Base-by-base conservation (phyloP, 2,329 filamentous ascomycete genomes). In the Fusarium luffae region DNA sequence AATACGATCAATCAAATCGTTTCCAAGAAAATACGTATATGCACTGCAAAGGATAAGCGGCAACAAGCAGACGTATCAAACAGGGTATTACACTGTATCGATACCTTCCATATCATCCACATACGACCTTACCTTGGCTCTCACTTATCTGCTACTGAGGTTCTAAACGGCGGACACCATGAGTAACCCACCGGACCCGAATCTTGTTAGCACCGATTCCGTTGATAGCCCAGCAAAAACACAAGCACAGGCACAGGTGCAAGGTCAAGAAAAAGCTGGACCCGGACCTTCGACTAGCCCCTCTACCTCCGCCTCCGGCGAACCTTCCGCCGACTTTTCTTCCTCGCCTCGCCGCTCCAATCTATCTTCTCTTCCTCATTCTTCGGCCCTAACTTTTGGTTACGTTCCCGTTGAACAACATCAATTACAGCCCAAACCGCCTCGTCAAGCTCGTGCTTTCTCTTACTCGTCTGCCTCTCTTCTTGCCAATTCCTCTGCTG, bases 401-500 rank as follows among this genome's bases (percentile, higher is more conserved):
- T 69, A 72, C 58, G 55, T 61, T 28, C 50, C 63, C 25, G 44
- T 50, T 18, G 48, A 51, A 44, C 64, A 62, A 12, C 46, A 56
- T 46, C 61, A 68, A 57, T 68, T 50, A 12, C 66, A 63, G 23
- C 19, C 55, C 54, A 59, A 65, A 27, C 52, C 55, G 16, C 47
- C 63, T 21, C 64, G 73, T 12, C 69, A 72, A 21, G 63, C 64
- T 51, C 71, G 75, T 52, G 49, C 65, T 40, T 44, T 70, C 30
- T 77, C 70, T 23, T 62, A 72, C 27, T 79, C 71, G n/a, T 60
- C 73, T 19, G 77, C 76, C 16, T 77, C 76, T 61, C 73, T 72
- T 30, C 84, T 81, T 68, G 81, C 75, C 64, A 71, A 76, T 88
- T 65, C 82, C 84, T 62, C 83, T 85, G 66, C 82, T 84, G 55